Base-by-base conservation (phyloP, 768 basidiomycete genomes). In the Termitomyces heimii region DNA sequence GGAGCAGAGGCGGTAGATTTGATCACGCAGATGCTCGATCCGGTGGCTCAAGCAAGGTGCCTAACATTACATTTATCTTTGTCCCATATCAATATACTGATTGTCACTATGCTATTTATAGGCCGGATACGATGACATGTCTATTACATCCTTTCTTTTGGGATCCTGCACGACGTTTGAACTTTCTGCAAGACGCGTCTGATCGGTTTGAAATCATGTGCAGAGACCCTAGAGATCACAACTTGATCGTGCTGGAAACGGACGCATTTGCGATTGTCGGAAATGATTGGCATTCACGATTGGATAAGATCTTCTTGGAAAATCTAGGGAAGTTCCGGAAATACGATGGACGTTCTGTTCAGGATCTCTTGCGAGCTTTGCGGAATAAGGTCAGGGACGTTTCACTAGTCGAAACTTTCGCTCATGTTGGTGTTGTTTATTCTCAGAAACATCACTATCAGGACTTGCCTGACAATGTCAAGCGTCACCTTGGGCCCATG, bases 151-250 rank as follows among this genome's bases (percentile, higher is more conserved):
- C 97, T 0, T 96, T 91, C 78, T 99, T 98, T 77, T 99, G 97
- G 97, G 87, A 94, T 54, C 75, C 94, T 0, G 86, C 81, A 8
- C 84, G 89, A 56, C 82, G 96, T 42, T 75, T 99, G 5, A 85
- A 82, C 51, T 99, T 99, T 80, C 77, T 99, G n/a, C 95, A 96
- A 71, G 97, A 98, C 61, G 92, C 94, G 0, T 97, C 94, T 0
- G 96, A 98, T 71, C 84, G 95, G 5, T 99, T 98, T 70, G 97
- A 98, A 71, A 94, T 94, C 68, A 96, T 98, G 93, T 90, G 88
- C 63, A 84, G 93, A 31, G 94, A 96, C 48, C 94, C 95, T 0
- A 86, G 84, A 56, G 92, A 96, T 56, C 78, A 83, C 0, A 80
- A 84, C 55, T 78, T 99, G 24, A 63, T 91, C 13, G 72, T 79